These are phyloP conservation scores for Heterobasidion parviporum DNA, from an alignment of 1,284 basidiomycete species.

Conservation along the genomic window DNA sequence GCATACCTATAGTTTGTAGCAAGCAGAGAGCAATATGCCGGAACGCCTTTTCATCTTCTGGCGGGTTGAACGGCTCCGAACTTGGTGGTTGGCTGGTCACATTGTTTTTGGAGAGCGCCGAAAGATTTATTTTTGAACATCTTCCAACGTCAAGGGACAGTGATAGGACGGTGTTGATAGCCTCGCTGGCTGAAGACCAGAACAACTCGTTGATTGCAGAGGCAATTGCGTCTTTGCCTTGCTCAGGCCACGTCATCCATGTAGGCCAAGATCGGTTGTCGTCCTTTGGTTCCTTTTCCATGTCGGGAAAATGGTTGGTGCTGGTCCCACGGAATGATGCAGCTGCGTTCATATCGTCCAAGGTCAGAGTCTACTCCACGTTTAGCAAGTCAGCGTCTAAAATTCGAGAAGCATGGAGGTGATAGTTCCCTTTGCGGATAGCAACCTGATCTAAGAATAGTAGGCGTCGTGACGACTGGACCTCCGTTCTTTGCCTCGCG, in stretches of 20 bases:
- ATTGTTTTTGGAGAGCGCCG: not conserved
- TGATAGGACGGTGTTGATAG: not conserved
- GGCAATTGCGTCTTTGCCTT: not conserved
- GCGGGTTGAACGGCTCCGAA: not conserved
- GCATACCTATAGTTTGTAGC: not conserved
- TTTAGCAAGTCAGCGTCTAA: too few relatives aligned
- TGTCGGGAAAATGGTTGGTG: not conserved
- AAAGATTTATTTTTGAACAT: not conserved
- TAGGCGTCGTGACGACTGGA: not conserved
- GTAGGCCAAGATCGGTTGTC: not conserved
- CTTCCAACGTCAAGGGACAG: not conserved
- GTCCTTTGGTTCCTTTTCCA: not conserved
- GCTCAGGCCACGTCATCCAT: not conserved
- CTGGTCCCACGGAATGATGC: not conserved
- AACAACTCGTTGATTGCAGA: not conserved
- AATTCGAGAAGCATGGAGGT: too few relatives aligned
- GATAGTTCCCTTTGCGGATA: too few relatives aligned
- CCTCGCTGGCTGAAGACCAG: not conserved
- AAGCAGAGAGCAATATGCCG: not conserved
- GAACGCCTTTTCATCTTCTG: not conserved
- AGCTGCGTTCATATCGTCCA: not conserved
- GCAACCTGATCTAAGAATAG: too few relatives aligned
- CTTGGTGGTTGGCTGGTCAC: not conserved
- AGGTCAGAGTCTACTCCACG: too few relatives aligned
- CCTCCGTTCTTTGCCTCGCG: not conserved